Conservation (phyloP, 1,284 basidiomycete genomes). For the Athelia psychrophila region DNA sequence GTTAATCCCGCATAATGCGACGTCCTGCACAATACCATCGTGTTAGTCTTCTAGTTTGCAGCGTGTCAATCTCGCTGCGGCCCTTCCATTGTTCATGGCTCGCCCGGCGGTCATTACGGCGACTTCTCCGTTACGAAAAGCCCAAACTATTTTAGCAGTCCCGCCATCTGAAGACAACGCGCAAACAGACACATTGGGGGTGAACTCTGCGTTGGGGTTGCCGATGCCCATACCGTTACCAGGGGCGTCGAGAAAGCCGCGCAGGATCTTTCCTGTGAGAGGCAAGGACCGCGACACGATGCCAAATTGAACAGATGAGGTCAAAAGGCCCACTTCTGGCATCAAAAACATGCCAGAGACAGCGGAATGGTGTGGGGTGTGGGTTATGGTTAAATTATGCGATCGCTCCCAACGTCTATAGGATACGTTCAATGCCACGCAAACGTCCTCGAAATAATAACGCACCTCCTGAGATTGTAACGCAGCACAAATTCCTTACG, state of each 20-base stretch:
- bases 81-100: slow-evolving; percentile 53
- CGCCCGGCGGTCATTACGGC: slow-evolving; percentile 56
- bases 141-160: slow-evolving; percentile 75
- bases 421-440: slow-evolving; percentile 7
- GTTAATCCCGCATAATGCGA: slow-evolving; percentile 38
- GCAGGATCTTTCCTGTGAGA: slow-evolving; percentile 65
- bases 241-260: slow-evolving; percentile 71
- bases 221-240: slow-evolving; percentile 66
- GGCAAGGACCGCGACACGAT: slow-evolving; percentile 75
- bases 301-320: slow-evolving; percentile 68
- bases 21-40: slow-evolving; percentile 50
- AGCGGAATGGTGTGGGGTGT: slow-evolving; percentile 55
- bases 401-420: slow-evolving; percentile 73
- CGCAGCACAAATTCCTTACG: slow-evolving; percentile 62
- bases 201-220: slow-evolving; percentile 80
- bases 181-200: slow-evolving; percentile 62
- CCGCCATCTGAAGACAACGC: slow-evolving; percentile 59
- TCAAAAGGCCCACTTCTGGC: slow-evolving; percentile 55
- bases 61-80: slow-evolving; percentile 42
- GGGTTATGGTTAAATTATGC: slow-evolving; percentile 55
- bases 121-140: slow-evolving; percentile 69
- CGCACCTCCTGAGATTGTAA: slow-evolving; percentile 52
- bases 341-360: slow-evolving; percentile 59
- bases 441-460: slow-evolving; percentile 7
- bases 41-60: slow-evolving; percentile 58